Percentiles rank a stretch among this genome's conserved stretches.
Evolutionary conservation across 345 rosid species (phyloP).

Genomic region (Physaria fendleri): DNA sequence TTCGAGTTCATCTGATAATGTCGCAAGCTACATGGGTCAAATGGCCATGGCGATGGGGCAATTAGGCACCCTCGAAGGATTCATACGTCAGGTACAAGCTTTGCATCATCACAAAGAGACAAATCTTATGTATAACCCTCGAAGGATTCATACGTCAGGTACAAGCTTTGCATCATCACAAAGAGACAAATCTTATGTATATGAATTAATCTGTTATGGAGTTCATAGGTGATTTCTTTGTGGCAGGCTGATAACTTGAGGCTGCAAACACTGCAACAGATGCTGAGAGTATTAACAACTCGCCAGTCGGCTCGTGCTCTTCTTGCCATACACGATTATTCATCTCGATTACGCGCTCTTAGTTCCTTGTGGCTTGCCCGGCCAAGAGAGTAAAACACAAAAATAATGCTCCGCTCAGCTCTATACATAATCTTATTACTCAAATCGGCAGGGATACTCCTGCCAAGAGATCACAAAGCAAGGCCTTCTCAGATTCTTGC

Average conservation of each 20-base stretch:
- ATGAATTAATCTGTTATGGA: constrained; percentile 13
- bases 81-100: constrained; percentile 69
- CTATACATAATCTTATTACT: constrained; percentile 12
- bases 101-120: constrained; percentile 2
- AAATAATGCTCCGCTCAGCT: background rate
- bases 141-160: too few species aligned
- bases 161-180: background rate
- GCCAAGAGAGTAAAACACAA: constrained; percentile 66
- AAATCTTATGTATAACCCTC: constrained; percentile 9
- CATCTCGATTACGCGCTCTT: constrained; percentile 87
- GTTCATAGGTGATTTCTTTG: constrained; percentile 24
- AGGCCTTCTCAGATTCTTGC: constrained; percentile 13
- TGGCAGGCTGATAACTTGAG: constrained; percentile 93
- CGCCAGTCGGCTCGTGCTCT: constrained; percentile 97
- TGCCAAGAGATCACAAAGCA: constrained; percentile 22
- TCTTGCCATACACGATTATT: constrained; percentile 85
- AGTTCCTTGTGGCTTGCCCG: constrained; percentile 98
- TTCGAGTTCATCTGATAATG: constrained; percentile 66
- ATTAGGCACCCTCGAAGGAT: constrained; percentile 81
- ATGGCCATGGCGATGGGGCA: constrained; percentile 99
- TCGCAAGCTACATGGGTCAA: constrained; percentile 97
- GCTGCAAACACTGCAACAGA: constrained; percentile 89
- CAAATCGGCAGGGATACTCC: constrained; percentile 15
- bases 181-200: constrained; percentile 9
- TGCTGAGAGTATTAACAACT: constrained; percentile 79